Percentiles rank a stretch among this genome's conserved stretches.
Evolutionary conservation across 768 basidiomycete genomes (phyloP).

Genomic region (Mycena galericulata): DNA sequence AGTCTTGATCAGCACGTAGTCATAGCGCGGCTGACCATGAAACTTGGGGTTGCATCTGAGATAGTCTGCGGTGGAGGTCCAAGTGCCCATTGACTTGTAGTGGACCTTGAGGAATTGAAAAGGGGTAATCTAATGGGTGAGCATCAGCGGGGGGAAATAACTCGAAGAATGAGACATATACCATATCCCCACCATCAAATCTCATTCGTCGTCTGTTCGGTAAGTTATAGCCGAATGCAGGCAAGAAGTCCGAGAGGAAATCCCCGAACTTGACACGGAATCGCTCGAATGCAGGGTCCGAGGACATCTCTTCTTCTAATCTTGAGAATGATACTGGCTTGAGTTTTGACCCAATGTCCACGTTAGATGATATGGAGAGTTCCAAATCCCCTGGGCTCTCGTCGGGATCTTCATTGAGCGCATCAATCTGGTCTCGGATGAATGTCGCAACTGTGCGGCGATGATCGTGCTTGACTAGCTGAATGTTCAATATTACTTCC

Average conservation of each 20-base stretch:
- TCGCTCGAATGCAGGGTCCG: not conserved
- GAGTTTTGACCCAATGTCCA: constrained; percentile 6
- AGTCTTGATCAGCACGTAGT: not conserved
- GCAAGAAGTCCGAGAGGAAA: not conserved
- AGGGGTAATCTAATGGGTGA: not conserved
- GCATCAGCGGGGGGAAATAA: too few relatives aligned
- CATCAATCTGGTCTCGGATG: constrained; percentile 15
- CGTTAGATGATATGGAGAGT: not conserved
- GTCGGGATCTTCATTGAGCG: not conserved
- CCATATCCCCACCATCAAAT: not conserved
- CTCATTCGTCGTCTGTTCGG: not conserved
- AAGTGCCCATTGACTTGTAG: constrained; percentile 31
- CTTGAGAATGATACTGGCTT: not conserved
- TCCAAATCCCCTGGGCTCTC: not conserved
- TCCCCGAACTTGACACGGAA: constrained; percentile 9
- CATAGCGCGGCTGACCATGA: constrained; percentile 36
- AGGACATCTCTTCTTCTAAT: too few relatives aligned
- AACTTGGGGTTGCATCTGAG: constrained; percentile 47
- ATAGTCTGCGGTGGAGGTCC: constrained; percentile 42
- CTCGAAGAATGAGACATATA: not conserved
- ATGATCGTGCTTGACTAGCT: constrained; percentile 13
- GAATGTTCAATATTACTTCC: too few relatives aligned
- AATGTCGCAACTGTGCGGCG: not conserved
- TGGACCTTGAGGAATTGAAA: not conserved
- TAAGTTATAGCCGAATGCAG: not conserved